These are phyloP conservation scores for Phytophthora fragariae DNA, from an alignment of 352 stramenopile species.

Conservation along the genomic window DNA sequence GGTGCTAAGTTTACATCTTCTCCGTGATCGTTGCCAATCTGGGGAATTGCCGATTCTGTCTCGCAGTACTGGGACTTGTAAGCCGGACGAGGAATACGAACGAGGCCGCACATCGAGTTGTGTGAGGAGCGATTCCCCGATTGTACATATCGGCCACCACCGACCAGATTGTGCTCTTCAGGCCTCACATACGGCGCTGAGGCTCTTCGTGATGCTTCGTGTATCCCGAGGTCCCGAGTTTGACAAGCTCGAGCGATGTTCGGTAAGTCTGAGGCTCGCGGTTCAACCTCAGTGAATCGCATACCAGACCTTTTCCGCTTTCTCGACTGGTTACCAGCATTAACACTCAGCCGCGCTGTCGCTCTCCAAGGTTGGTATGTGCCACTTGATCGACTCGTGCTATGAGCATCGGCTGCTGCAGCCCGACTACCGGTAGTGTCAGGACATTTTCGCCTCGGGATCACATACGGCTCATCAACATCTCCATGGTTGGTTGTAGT, in stretches of 20 bases:
- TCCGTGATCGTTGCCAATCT: neutral
- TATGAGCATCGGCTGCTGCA: neutral
- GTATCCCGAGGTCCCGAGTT: constrained; percentile 2
- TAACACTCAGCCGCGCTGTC: neutral
- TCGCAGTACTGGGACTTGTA: neutral
- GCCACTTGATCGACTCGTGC: neutral
- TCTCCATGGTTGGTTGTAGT: neutral
- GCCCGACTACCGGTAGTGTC: neutral
- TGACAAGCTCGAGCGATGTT: neutral
- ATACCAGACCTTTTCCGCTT: constrained; percentile 19
- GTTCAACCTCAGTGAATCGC: constrained; percentile 24
- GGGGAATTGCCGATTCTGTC: neutral
- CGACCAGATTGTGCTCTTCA: constrained; percentile 21
- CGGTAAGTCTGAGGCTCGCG: neutral
- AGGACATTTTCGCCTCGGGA: constrained; percentile 41
- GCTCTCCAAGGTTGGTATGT: neutral
- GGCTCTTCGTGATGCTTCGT: constrained; percentile 6
- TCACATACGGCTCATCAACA: constrained; percentile 30
- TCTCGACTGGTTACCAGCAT: neutral
- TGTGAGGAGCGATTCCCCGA: constrained; percentile 39
- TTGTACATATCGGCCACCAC: constrained; percentile 53
- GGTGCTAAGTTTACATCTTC: neutral
- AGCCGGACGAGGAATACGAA: constrained; percentile 14
- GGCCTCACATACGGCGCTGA: neutral
- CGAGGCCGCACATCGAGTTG: constrained; percentile 13